These are phyloP conservation scores for Macrocystidia cucumis DNA, from an alignment of 1,284 basidiomycete genomes.

Conservation along the genomic window DNA sequence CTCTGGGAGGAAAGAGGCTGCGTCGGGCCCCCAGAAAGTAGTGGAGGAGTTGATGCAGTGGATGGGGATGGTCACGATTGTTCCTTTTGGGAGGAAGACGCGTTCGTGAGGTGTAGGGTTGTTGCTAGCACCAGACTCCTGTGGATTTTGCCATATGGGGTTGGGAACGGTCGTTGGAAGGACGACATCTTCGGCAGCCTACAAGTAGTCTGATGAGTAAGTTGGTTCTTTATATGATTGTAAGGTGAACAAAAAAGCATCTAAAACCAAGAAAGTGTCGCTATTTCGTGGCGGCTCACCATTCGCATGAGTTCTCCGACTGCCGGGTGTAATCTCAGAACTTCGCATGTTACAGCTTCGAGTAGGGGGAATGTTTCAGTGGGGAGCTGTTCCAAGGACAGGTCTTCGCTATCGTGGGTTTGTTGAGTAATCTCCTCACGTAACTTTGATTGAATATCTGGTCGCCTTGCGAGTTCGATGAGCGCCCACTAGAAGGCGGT, in stretches of 20 bases:
- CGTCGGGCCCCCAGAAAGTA: constrained; percentile 29
- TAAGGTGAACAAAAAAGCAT: constrained; percentile 8
- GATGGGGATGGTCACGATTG: constrained; percentile 24
- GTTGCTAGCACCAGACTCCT: too few species aligned
- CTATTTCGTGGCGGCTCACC: constrained; percentile 11
- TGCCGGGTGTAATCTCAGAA: constrained; percentile 24
- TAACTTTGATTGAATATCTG: constrained; percentile 31
- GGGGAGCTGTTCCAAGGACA: constrained; percentile 26
- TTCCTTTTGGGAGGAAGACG: constrained; percentile 28
- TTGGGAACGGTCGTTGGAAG: constrained; percentile 29
- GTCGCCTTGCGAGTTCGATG: constrained; percentile 32
- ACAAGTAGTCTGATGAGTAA: constrained; percentile 13
- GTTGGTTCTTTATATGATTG: constrained; percentile 18
- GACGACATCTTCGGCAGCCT: constrained; percentile 32
- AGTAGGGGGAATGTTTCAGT: constrained; percentile 29
- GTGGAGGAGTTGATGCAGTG: constrained; percentile 26
- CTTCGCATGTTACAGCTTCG: constrained; percentile 33
- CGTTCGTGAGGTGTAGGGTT: too few species aligned
- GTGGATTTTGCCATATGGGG: background rate
- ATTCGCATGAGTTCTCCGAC: constrained; percentile 23
- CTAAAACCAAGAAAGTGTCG: constrained; percentile 4
- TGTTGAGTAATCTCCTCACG: constrained; percentile 30
- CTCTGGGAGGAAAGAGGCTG: constrained; percentile 29
- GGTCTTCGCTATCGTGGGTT: constrained; percentile 7
- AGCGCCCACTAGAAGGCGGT: constrained; percentile 18